phyloP scores from a whole-genome alignment of 768 basidiomycete genomes.

The Trametes meyenii region DNA sequence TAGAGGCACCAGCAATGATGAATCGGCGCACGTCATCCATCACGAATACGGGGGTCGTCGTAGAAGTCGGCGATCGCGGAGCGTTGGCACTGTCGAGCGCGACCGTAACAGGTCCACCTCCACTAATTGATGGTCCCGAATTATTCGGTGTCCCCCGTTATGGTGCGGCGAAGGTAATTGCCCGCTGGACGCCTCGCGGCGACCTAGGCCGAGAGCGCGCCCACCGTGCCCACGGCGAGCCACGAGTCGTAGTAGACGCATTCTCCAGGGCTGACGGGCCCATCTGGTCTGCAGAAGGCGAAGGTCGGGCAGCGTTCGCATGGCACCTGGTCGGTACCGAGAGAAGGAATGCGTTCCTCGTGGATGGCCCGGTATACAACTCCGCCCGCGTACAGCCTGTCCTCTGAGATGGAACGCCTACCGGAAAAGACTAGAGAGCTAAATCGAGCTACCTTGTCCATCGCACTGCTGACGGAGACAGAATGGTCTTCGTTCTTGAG shows the following conservation, averaged over 20 bases:
- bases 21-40: background rate
- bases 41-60: conserved; percentile 1
- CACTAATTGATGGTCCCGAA: background rate
- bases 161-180: too few relatives aligned
- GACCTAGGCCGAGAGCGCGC: background rate
- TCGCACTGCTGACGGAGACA: too few relatives aligned
- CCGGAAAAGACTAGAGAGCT: too few relatives aligned
- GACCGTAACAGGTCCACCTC: background rate
- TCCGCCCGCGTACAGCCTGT: conserved; percentile 36
- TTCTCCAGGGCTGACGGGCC: conserved; percentile 75
- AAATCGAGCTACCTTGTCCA: too few relatives aligned
- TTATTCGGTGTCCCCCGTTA: background rate
- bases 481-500: too few relatives aligned
- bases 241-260: conserved; percentile 82
- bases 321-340: conserved; percentile 57
- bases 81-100: background rate
- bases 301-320: conserved; percentile 89
- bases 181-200: background rate
- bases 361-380: conserved; percentile 80
- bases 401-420: background rate
- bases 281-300: conserved; percentile 79
- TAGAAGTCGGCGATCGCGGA: background rate
- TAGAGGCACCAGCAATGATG: background rate
- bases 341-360: conserved; percentile 54
- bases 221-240: conserved; percentile 45